Conservation (phyloP, 1,284 basidiomycete genomes). For the Rhodotorula sp. region DNA sequence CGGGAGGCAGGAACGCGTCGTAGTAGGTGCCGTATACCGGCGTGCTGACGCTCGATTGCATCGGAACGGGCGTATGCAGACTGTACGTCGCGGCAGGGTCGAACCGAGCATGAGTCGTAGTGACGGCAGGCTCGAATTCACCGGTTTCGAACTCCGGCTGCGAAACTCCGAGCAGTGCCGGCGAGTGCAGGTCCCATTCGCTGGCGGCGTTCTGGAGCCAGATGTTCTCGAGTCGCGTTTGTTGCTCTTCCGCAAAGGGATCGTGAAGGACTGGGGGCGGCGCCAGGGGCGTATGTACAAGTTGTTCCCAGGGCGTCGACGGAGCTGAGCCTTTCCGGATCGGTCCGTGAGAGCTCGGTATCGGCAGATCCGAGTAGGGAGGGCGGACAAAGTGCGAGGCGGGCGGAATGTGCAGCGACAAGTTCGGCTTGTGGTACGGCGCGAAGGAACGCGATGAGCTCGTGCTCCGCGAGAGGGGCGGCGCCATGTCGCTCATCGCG, state of each 20-base stretch:
- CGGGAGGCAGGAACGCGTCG: neutral
- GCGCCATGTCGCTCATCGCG: neutral
- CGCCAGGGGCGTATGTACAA: slow-evolving; percentile 33
- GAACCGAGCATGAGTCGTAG: too few relatives aligned
- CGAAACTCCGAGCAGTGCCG: slow-evolving; percentile 16
- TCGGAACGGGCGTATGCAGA: neutral
- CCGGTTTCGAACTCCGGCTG: neutral
- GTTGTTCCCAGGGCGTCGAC: slow-evolving; percentile 33
- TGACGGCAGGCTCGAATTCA: neutral
- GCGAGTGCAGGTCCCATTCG: slow-evolving; percentile 29
- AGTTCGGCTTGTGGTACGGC: slow-evolving; percentile 27
- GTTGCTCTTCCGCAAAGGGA: neutral
- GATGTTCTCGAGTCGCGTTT: slow-evolving; percentile 23
- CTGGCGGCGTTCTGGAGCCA: slow-evolving; percentile 20
- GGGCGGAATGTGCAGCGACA: slow-evolving; percentile 38
- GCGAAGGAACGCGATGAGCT: neutral
- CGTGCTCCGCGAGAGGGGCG: slow-evolving; percentile 3
- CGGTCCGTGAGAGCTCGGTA: neutral
- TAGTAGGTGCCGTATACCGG: neutral
- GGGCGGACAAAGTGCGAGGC: slow-evolving; percentile 20
- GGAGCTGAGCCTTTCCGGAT: slow-evolving; percentile 3
- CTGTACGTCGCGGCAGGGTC: neutral
- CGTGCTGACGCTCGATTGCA: neutral
- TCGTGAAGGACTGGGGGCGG: slow-evolving; percentile 27
- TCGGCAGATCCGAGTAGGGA: neutral